Evolutionary conservation across 75 land plant genomes (phyloP), one percentile per base, ranked within the genome.

Genomic region (Selaginella moellendorffii): DNA sequence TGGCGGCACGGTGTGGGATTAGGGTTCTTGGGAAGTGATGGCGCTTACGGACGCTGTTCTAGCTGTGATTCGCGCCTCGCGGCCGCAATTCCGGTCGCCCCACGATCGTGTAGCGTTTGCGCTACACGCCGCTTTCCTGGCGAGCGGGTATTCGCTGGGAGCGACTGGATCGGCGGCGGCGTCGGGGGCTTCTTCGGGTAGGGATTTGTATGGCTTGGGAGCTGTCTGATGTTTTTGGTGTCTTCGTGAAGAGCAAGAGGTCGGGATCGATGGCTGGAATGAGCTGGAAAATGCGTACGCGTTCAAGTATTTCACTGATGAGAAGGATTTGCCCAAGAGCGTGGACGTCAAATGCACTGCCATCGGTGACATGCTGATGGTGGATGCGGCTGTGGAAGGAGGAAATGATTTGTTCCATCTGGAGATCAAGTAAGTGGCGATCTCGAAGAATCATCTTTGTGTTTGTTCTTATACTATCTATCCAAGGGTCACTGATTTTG

Each of bases 201-300:
- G 31, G 12, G 12, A 28, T 69, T 18, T 72, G 17, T 76, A 17
- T 56, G 23, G 9, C 12, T 29, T 46, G n/a, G n/a, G n/a, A n/a
- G n/a, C n/a, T 36, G 46, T 36, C 14, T 36, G 10, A 36, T 36
- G 14, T 36, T n/a, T n/a, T 71, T 26, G 2, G 22, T 1, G 18
- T 27, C 2, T 2, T 17, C 30, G 5, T 61, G 90, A 83, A 64
- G 97, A 92, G 17, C 5, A n/a, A n/a, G 72, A 70, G 42, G 90
- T 83, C 12, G 87, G 87, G 19, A 71, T 82, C n/a, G 98, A 93
- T 0, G 76, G 79, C 1, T 93, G 98, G 98, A 88, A 93, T 66
- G 85, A 83, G 8, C 26, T 81, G 53, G 80, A 85, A 0, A 86
- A 80, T 31, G 63, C 77, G 1, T 89, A 93, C 53, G 90, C 82